Evolutionary conservation across 2,329 filamentous ascomycete genomes (phyloP), one percentile per base, ranked within the genome.

Genomic region (Botryosphaeria dothidea): DNA sequence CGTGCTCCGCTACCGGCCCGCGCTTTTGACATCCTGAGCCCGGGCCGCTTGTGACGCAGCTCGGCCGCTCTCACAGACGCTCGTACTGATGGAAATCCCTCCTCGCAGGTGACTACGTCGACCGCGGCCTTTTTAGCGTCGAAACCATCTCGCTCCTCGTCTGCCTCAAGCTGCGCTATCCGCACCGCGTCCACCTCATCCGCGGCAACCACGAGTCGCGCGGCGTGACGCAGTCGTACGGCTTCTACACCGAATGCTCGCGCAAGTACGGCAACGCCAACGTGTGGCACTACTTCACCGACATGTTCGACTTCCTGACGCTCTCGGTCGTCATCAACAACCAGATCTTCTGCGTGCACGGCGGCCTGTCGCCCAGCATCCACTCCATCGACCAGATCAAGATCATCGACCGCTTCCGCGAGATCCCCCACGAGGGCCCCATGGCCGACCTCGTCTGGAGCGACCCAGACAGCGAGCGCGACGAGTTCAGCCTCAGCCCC

Each of bases 391-490:
- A 99, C 78, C 95, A 99, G 80, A 98, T 99, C 81, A 98, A 99
- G 79, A 96, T 99, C 78, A 98, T 99, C 76, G 95, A 99, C 80
- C 92, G 95, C 51, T 99, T 98, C 83, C 90, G 95, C 70, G 95
- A 99, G 77, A 99, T 99, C 66, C 95, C 95, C 4, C 95, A 99
- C 80, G 95, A 99, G 80, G 95, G 95, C 0, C 95, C 95, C 36
- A 99, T 99, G 95, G 95, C 95, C n/a, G 95, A 99, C 78, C 83
- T 99, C 4, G 95, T 99, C 34, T 99, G 95, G 95, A 97, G 93
- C 21, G 95, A 99, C 76, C 95, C 95, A 0, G 95, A 99, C 76
- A 90, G 92, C n/a, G 95, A 99, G 72, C 87, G 93, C 65, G 95
- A 99, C 79, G 95, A 99, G 78, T 99, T 99, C 79, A 96, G 92